Evolutionary conservation across 768 basidiomycete species (phyloP), one percentile per base, ranked within the genome.

Genomic region (Rhodotorula kratochvilovae): DNA sequence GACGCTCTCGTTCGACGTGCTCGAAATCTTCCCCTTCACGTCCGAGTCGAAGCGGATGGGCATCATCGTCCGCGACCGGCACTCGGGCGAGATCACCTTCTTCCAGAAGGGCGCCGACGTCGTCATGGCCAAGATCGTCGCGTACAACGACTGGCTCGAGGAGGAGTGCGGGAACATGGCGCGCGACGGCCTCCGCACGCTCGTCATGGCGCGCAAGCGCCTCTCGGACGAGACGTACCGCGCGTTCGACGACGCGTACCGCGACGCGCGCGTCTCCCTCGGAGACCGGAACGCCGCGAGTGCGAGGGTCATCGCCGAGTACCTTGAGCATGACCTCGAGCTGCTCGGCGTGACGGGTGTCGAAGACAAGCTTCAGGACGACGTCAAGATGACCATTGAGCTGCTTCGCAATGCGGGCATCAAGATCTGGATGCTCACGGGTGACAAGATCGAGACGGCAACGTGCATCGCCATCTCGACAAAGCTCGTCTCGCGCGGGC

Each of bases 401-500:
- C 79, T 98, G 63, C 80, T 99, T 73, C 83, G 94, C 75, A 98
- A 98, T 79, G 96, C 95, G 0, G 95, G 95, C 8, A 88, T 99
- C 81, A 96, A 91, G 85, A 98, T 99, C 68, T 99, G 96, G 96
- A 98, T 98, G 96, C 84, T 98, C 77, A 99, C 96, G 0, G 95
- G 96, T 2, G 96, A 99, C 81, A 99, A 98, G 83, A 92, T 98
- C 61, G 96, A 99, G 83, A 99, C 96, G 6, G 96, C 96, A 10
- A 89, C 94, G 48, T 95, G 93, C 81, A 99, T 99, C 78, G 94
- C 95, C 10, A 92, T 98, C 73, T 96, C 93, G 48, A 96, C 91
- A 13, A 98, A 98, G 79, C 83, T 98, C 61, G 96, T 98, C 15
- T 89, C 91, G 33, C 85, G 96, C 76, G 92, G 92, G 77, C 96